Evolutionary conservation across 2,329 filamentous ascomycete genomes (phyloP), one percentile per base, ranked within the genome.

Genomic region (Aspergillus spinulosporus): DNA sequence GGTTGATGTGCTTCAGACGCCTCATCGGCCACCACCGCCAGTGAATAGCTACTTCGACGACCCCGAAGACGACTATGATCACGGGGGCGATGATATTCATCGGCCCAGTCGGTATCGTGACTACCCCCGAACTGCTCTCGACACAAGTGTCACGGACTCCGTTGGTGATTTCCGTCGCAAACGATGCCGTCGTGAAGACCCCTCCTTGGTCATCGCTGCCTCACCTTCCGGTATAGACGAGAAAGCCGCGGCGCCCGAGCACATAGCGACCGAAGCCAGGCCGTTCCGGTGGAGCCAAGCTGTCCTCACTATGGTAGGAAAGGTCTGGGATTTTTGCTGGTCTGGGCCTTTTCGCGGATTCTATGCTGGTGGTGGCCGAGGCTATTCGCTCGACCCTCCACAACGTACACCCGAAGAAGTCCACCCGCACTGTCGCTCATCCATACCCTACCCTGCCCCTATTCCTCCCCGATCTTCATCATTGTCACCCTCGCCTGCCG

Each of bases 241-340:
- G 28, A 60, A 62, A 46, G 57, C 49, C 21, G 15, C 32, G 21
- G 29, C 15, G 15, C 34, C 45, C 46, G 47, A 50, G 48, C 58
- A 40, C 56, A 66, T 40, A 55, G 51, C 21, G 36, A 56, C 42
- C 40, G 48, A 45, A 49, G 59, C 46, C 34, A 60, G 58, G 9
- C 60, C 63, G 29, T 55, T 67, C 29, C 70, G 74, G 37, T 76
- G 76, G 73, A 71, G 75, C 29, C 72, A 68, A 34, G 66, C 76
- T 1, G 72, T 79, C 5, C 71, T 78, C 46, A 73, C 71, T 32
- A 69, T 74, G 4, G 76, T 79, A 2, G 76, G 90, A 14, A 93
- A 88, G 66, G 85, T 96, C 0, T 92, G 90, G 83, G 84, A 92
- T 63, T 94, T 96, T 66, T 96, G 92, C 76, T 89, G 80, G 70